Evolutionary conservation across 495 filamentous ascomycete species (phyloP), one percentile per base, ranked within the genome.

Genomic region (Trichoderma parareesei): DNA sequence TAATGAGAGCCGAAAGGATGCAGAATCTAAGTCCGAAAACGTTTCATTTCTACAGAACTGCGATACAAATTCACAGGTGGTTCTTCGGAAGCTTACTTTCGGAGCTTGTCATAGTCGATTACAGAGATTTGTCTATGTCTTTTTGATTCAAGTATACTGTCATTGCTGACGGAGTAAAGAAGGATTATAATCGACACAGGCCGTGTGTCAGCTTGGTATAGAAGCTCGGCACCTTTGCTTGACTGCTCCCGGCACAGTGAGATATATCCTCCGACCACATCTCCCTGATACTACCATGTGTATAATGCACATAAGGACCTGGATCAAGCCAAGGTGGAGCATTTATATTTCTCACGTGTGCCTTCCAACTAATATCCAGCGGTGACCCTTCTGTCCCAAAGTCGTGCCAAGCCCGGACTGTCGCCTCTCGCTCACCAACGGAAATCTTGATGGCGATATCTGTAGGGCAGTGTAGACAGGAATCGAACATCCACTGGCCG

Each of bases 341-440:
- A 18, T 49, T 18, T 20, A n/a, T 18, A 49, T n/a, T n/a, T 49
- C 3, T 18, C 46, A 49, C 46, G 18, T 49, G 46, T n/a, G 46
- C 46, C 46, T 49, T 49, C 46, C 46, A 49, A 49, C 46, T 49
- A 18, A 18, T 18, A 49, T 49, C 46, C 16, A 49, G 13, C 18
- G 46, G 46, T 49, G 46, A 49, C 46, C 46, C 46, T 49, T 49
- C 46, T 49, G 18, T 49, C 14, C 46, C 46, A 49, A 49, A 49
- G 46, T 49, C 46, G 46, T 49, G 46, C 46, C 46, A 49, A n/a
- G 46, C 46, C 46, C 46, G 46, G 46, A 49, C 18, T 18, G 46
- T 49, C 14, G 46, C 46, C 46, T 49, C 16, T 49, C 46, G 46
- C 46, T 49, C 46, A 49, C 18, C 46, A 2, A n/a, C 18, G 18